Evolutionary conservation across 1,284 basidiomycete genomes (phyloP), one percentile per base, ranked within the genome.

Genomic region (Moesziomyces antarcticus): DNA sequence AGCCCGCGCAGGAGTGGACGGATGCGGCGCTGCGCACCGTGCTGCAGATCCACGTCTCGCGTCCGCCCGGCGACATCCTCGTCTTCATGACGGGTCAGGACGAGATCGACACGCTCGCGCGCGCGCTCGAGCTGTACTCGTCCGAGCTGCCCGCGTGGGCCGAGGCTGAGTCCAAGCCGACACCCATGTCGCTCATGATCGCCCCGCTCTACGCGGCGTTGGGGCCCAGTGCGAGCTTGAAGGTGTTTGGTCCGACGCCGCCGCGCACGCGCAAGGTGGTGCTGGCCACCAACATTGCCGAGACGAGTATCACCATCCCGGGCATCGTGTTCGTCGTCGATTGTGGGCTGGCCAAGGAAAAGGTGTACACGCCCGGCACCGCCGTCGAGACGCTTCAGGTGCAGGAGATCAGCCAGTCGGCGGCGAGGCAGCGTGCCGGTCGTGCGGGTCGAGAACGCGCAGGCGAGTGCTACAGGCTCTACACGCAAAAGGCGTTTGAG

Each of bases 41-140:
- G 78, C 92, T 95, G 82, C 92, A 94, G 83, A 91, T 99, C 61
- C 95, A 98, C 81, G 87, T 89, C 9, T 90, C 91, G 55, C 88
- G 89, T 71, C 90, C 91, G 1, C 87, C 89, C 1, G 96, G 96
- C 6, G 94, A 98, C 81, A 90, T 98, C 13, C 88, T 99, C 42
- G 91, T 98, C 67, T 99, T 99, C 86, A 88, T 98, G 61, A 93
- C 95, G 89, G 93, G 96, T 24, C 94, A 98, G 81, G 96, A 99
- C 77, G 96, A 99, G 78, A 99, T 99, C 65, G 96, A 98, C 82
- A 91, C 88, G 75, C 87, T 97, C 24, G 89, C 72, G 0, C 54
- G 68, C 25, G 74, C 76, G 1, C 60, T 83, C 20, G 69, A 73
- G 44, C 51, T 76, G 24, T 77, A 75, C 49, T 63, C 67, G 0